phyloP scores from a whole-genome alignment of 1,284 basidiomycete genomes.

The Melampsora americana region DNA sequence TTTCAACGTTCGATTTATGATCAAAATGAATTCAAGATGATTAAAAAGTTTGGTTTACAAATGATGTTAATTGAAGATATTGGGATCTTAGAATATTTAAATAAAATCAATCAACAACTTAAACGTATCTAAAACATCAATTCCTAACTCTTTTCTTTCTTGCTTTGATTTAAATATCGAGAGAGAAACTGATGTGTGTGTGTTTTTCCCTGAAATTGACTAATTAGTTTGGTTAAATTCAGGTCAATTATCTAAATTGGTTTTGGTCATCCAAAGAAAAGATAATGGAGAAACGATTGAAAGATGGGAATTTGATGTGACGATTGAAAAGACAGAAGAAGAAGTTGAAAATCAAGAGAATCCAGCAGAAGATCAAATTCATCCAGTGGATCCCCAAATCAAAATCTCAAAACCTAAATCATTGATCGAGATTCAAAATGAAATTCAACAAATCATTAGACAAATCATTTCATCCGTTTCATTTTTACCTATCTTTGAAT shows the following conservation, averaged over 20 bases:
- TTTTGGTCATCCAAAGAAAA: constrained; percentile 91
- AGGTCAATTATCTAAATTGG: constrained; percentile 83
- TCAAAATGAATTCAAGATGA: constrained; percentile 77
- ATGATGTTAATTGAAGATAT: constrained; percentile 92
- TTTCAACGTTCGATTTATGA: constrained; percentile 97
- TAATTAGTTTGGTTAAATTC: constrained; percentile 74
- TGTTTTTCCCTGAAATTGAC: no score
- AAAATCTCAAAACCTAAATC: constrained; percentile 55
- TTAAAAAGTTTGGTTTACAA: constrained; percentile 86
- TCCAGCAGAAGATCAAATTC: no score
- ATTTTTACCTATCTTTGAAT: constrained; percentile 85
- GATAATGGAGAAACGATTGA: constrained; percentile 79
- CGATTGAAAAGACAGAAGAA: constrained; percentile 60
- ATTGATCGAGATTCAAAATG: constrained; percentile 90
- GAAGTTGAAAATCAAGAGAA: constrained; percentile 29
- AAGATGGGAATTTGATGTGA: constrained; percentile 97
- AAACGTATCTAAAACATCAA: no score
- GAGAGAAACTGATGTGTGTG: no score
- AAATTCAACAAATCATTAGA: constrained; percentile 96
- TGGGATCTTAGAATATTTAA: constrained; percentile 84
- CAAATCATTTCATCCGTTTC: constrained; percentile 96
- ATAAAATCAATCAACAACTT: constrained; percentile 84
- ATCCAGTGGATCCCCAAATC: no score
- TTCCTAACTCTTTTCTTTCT: no score
- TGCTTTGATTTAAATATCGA: not conserved